Conservation (phyloP, 768 basidiomycete species). For the Hemileccinum rubropunctum region DNA sequence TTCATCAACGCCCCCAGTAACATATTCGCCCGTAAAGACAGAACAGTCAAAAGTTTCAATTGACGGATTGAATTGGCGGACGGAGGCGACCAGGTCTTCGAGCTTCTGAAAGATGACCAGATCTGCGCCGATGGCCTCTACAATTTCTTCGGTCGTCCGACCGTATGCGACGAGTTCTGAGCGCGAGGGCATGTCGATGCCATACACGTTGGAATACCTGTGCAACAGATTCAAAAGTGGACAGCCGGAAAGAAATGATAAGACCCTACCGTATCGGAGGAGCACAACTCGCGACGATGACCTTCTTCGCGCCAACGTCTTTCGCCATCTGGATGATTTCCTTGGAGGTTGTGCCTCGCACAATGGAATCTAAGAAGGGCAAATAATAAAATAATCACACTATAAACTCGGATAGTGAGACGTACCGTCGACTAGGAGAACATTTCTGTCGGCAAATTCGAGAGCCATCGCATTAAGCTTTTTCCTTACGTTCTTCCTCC, state of each 20-base stretch:
- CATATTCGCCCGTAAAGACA: slow-evolving; percentile 95
- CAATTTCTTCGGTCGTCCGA: slow-evolving; percentile 69
- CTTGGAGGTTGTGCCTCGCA: slow-evolving; percentile 96
- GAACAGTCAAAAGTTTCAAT: slow-evolving; percentile 91
- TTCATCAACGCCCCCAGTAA: slow-evolving; percentile 90
- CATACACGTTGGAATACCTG: slow-evolving; percentile 93
- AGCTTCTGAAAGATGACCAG: slow-evolving; percentile 95
- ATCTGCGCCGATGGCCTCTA: slow-evolving; percentile 86
- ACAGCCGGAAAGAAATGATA: background rate
- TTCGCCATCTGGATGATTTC: slow-evolving; percentile 99
- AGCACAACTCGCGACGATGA: slow-evolving; percentile 95
- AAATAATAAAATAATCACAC: background rate
- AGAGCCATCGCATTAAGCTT: slow-evolving; percentile 99
- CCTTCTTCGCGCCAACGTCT: slow-evolving; percentile 95
- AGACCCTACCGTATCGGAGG: slow-evolving; percentile 81
- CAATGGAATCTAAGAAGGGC: slow-evolving; percentile 79
- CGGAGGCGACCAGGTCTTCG: slow-evolving; percentile 80
- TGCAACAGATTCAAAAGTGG: background rate
- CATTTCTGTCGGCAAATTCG: slow-evolving; percentile 89
- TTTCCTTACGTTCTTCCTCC: slow-evolving; percentile 89
- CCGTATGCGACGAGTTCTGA: slow-evolving; percentile 86
- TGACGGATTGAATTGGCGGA: slow-evolving; percentile 76
- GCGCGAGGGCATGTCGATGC: slow-evolving; percentile 99
- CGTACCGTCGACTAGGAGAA: slow-evolving; percentile 93
- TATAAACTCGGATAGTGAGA: background rate